Percentiles rank a stretch among this genome's conserved stretches.
Conservation (phyloP, 176 grass and related monocot species). For the Triticum dicoccoides region DNA sequence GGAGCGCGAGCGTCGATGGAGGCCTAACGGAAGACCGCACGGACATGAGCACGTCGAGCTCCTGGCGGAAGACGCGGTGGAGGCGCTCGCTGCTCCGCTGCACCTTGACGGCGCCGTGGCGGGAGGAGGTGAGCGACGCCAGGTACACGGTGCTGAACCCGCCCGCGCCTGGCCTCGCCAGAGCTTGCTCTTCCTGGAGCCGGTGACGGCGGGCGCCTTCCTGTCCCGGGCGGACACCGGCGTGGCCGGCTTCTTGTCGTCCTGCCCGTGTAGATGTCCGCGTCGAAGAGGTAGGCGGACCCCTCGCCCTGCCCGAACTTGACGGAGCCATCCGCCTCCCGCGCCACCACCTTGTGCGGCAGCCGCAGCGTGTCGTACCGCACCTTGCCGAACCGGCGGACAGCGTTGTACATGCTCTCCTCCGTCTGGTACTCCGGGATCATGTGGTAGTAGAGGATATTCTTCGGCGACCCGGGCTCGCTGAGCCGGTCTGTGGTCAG, state of each 20-base stretch:
- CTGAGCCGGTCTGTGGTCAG: constrained; percentile 85
- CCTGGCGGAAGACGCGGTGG: too few species aligned
- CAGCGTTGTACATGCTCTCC: constrained; percentile 82
- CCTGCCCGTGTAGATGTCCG: constrained; percentile 90
- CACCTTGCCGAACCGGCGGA: constrained; percentile 81
- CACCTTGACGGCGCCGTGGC: too few species aligned
- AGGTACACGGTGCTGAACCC: too few species aligned
- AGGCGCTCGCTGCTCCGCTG: too few species aligned
- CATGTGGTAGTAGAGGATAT: constrained; percentile 97
- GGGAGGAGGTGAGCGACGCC: too few species aligned
- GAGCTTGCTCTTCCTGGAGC: too few species aligned
- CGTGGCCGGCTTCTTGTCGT: constrained; percentile 32
- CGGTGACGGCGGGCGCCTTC: too few species aligned
- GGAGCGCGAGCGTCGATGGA: too few species aligned
- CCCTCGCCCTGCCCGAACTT: constrained; percentile 86
- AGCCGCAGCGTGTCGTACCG: constrained; percentile 82
- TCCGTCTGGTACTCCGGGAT: constrained; percentile 61
- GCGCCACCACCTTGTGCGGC: constrained; percentile 82
- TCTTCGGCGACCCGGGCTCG: constrained; percentile 83
- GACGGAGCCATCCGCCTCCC: constrained; percentile 93
- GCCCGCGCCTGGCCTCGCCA: too few species aligned
- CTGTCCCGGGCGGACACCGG: not conserved
- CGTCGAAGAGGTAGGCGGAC: constrained; percentile 90
- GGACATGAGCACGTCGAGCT: too few species aligned
- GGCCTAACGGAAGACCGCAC: too few species aligned